Conservation (phyloP, 352 stramenopile genomes). For the Phytophthora fragariaefolia region DNA sequence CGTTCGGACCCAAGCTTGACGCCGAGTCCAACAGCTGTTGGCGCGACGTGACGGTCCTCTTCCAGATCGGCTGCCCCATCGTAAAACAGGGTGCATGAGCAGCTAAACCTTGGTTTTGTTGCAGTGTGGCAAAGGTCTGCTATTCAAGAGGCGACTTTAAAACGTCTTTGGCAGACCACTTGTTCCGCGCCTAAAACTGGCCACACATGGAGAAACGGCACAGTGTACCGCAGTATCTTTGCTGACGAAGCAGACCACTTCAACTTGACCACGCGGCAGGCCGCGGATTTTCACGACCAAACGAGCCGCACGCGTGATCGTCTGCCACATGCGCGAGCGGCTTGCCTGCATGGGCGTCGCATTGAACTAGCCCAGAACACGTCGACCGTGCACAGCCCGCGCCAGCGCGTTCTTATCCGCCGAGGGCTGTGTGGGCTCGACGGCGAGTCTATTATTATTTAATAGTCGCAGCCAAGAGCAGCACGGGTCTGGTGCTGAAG, state of each 20-base stretch:
- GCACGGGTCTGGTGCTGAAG: too few species aligned
- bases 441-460: too few species aligned
- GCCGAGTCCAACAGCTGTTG: background rate
- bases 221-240: background rate
- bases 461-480: too few species aligned
- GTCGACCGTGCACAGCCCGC: background rate
- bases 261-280: conserved; percentile 4
- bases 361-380: too few species aligned
- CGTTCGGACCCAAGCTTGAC: background rate
- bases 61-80: background rate
- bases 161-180: background rate
- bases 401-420: background rate
- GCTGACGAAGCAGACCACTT: conserved; percentile 1
- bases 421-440: too few species aligned
- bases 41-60: background rate
- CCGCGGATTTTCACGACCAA: background rate
- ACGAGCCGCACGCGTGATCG: background rate
- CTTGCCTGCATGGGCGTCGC: too few species aligned
- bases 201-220: background rate
- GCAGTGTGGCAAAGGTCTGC: background rate
- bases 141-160: background rate
- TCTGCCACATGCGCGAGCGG: too few species aligned
- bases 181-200: background rate
- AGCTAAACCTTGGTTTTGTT: background rate
- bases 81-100: background rate